These are phyloP conservation scores for Metschnikowia henanensis DNA, from an alignment of 805 yeast species.

Conservation along the genomic window DNA sequence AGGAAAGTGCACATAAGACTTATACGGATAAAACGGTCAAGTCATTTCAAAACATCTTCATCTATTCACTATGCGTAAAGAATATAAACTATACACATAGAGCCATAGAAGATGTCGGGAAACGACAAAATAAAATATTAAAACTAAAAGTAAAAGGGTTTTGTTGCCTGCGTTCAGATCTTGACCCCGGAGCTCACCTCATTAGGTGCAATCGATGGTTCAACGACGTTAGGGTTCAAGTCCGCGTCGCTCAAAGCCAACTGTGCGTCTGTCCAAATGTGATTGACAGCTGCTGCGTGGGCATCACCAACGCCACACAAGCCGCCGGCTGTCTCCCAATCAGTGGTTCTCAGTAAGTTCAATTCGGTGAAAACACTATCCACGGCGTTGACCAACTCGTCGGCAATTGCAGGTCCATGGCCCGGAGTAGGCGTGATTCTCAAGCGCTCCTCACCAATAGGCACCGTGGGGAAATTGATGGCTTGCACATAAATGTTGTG, in stretches of 20 bases:
- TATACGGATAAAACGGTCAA: too few relatives aligned
- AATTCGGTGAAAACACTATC: constrained; percentile 79
- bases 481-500: constrained; percentile 96
- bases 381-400: constrained; percentile 73
- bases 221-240: constrained; percentile 64
- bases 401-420: constrained; percentile 74
- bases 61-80: too few relatives aligned
- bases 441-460: constrained; percentile 92
- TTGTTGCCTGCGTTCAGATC: constrained; percentile 3
- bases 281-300: constrained; percentile 46
- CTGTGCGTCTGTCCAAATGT: constrained; percentile 88
- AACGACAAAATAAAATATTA: not conserved
- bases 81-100: too few relatives aligned
- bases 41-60: too few relatives aligned
- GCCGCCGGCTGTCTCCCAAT: constrained; percentile 85
- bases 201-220: constrained; percentile 61
- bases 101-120: too few relatives aligned
- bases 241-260: constrained; percentile 60
- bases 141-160: not conserved
- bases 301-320: constrained; percentile 82
- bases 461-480: constrained; percentile 97
- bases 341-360: constrained; percentile 68
- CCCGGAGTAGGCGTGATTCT: constrained; percentile 99
- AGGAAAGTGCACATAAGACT: constrained; percentile 7
- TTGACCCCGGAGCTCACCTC: constrained; percentile 71